Conservation (phyloP, 108 stramenopile species). For the Nannochloropsis gaditana region DNA sequence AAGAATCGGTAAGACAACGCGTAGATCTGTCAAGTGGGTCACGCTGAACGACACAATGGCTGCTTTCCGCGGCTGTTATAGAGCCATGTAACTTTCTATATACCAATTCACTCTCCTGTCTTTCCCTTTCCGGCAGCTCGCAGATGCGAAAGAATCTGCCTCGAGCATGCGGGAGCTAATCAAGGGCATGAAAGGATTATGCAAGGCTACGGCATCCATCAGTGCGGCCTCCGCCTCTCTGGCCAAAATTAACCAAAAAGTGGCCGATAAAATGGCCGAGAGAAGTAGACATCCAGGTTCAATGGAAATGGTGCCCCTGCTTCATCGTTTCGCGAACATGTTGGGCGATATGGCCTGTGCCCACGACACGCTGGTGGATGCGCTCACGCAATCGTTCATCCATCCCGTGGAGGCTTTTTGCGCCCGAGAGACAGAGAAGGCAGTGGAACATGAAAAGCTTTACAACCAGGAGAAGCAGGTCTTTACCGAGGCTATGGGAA, state of each 20-base stretch:
- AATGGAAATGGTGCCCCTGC: neutral
- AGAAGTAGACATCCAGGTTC: neutral
- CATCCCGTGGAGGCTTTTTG: neutral
- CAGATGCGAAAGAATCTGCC: neutral
- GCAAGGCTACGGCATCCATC: neutral
- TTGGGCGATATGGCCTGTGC: neutral
- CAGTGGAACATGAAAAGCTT: neutral
- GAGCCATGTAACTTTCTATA: neutral
- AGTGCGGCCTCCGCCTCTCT: neutral
- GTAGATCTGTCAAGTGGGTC: too few relatives aligned
- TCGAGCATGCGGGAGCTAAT: neutral
- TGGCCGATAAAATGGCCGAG: neutral
- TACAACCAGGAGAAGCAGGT: neutral
- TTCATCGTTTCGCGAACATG: conserved; percentile 5
- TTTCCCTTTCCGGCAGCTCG: neutral
- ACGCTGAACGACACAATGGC: too few relatives aligned
- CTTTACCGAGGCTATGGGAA: neutral
- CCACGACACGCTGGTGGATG: neutral
- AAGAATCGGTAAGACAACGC: neutral
- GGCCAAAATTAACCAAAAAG: neutral
- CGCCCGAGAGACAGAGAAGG: neutral
- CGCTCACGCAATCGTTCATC: neutral
- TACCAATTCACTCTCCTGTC: neutral
- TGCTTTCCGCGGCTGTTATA: neutral
- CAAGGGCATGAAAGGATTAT: neutral